phyloP scores from a whole-genome alignment of 1,139 yeast species.

The Wickerhamiella infanticola region DNA sequence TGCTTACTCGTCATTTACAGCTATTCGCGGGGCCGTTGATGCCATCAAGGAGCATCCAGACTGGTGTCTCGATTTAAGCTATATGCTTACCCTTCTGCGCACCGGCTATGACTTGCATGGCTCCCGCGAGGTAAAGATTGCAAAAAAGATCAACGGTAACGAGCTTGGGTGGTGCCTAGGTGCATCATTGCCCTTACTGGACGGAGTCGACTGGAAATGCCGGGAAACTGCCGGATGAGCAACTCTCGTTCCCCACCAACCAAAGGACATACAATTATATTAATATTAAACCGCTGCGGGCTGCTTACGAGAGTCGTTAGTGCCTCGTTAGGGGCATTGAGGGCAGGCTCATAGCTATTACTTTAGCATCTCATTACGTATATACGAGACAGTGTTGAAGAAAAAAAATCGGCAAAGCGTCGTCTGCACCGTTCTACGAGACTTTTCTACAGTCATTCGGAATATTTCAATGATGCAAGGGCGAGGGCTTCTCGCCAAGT shows the following conservation, averaged over 20 bases:
- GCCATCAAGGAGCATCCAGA: slow-evolving; percentile 65
- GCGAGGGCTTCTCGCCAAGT: background rate
- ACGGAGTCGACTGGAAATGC: slow-evolving; percentile 56
- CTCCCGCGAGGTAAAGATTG: slow-evolving; percentile 78
- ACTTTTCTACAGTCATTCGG: too few species aligned
- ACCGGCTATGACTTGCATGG: slow-evolving; percentile 93
- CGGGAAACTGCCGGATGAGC: slow-evolving; percentile 4
- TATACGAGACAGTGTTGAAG: too few species aligned
- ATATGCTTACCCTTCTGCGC: slow-evolving; percentile 77
- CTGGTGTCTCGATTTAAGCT: slow-evolving; percentile 87
- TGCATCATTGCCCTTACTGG: slow-evolving; percentile 82
- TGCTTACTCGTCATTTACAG: slow-evolving; percentile 46
- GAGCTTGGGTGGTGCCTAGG: slow-evolving; percentile 99
- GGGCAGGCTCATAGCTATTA: too few species aligned
- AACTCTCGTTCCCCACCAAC: too few species aligned
- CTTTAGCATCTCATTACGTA: too few species aligned
- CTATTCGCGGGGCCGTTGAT: slow-evolving; percentile 49
- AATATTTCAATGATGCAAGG: too few species aligned
- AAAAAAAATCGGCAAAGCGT: too few species aligned
- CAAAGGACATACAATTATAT: too few species aligned
- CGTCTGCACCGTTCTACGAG: too few species aligned
- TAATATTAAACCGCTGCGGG: too few species aligned
- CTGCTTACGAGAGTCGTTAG: too few species aligned
- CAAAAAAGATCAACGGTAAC: slow-evolving; percentile 70
- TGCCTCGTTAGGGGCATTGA: too few species aligned